Evolutionary conservation across 2,329 filamentous ascomycete genomes (phyloP), one percentile per base, ranked within the genome.

Genomic region (Monilinia vaccinii-corymbosi): DNA sequence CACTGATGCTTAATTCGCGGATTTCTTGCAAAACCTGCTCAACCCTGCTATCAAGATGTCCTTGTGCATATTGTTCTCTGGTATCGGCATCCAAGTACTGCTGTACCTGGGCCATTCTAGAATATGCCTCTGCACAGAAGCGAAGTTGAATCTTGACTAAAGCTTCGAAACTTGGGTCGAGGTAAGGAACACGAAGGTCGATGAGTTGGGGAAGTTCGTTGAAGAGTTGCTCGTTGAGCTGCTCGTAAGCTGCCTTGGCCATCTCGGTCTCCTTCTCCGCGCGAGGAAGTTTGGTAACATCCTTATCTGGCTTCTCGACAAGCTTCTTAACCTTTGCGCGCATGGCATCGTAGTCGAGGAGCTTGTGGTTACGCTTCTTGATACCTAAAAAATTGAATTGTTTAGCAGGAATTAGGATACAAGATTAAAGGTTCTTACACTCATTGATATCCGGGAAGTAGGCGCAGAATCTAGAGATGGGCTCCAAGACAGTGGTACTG

Each of bases 361-460:
- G 87, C 76, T 99, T 99, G 82, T 99, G 89, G 71, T 95, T 89
- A 70, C 95, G 90, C 79, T 99, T 99, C 78, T 97, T 99, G 76
- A 99, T 97, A 76, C 84, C 84, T 88, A 66, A n/a, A 53, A n/a
- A 0, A n/a, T 2, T 28, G 11, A n/a, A 0, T 2, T 31, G 10
- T 60, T 72, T 51, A 73, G 63, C 45, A 34, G 34, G 31, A 13
- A 48, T 55, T 3, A 44, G 11, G 23, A 51, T 25, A n/a, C 49
- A n/a, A 21, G 1, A n/a, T 21, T 16, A 55, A 36, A 28, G 18
- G 10, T 23, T 13, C 83, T 60, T 76, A 87, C 93, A 97, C 78
- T 97, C 91, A 76, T 99, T 99, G 72, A 99, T 92, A 74, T 99
- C 94, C 38, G 94, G 93, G 75, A 99, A 99, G 78, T 99, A 99